A percentile compares a stretch with the other conserved stretches of the same genome.
Conservation (phyloP, 2,329 filamentous ascomycete species). For the Penicillium sp. region DNA sequence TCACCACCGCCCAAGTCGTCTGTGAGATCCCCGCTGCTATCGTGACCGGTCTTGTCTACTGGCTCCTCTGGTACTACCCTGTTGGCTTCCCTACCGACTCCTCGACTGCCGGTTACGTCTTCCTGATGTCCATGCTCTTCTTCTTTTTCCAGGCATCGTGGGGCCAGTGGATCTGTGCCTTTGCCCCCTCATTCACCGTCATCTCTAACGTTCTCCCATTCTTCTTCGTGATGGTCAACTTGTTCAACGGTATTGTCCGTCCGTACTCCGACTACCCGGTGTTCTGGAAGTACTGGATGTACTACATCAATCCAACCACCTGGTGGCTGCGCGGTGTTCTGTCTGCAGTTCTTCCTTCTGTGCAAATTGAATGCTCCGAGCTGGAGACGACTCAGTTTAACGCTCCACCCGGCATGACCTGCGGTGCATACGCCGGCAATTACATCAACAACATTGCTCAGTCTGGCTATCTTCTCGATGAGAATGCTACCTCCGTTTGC, state of each 20-base stretch:
- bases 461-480: slow-evolving; percentile 60
- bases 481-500: slow-evolving; percentile 54
- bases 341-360: slow-evolving; percentile 53
- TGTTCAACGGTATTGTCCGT: slow-evolving; percentile 73
- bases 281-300: slow-evolving; percentile 69
- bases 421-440: slow-evolving; percentile 55
- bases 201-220: slow-evolving; percentile 71
- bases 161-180: slow-evolving; percentile 82
- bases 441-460: slow-evolving; percentile 49
- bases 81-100: slow-evolving; percentile 63
- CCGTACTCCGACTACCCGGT: slow-evolving; percentile 59
- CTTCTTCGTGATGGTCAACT: slow-evolving; percentile 70
- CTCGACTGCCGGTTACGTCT: slow-evolving; percentile 65
- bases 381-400: slow-evolving; percentile 61
- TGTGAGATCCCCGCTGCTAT: slow-evolving; percentile 67
- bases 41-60: slow-evolving; percentile 61
- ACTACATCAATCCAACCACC: slow-evolving; percentile 62
- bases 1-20: slow-evolving; percentile 66
- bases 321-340: slow-evolving; percentile 69
- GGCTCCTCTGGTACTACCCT: slow-evolving; percentile 69
- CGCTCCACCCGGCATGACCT: slow-evolving; percentile 59
- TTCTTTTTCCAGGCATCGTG: slow-evolving; percentile 68
- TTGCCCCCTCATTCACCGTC: slow-evolving; percentile 71
- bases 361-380: slow-evolving; percentile 48
- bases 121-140: slow-evolving; percentile 72